Percentiles rank a stretch among this genome's conserved stretches.
These are phyloP conservation scores for Candida golubevii DNA, from an alignment of 805 yeast genomes.

Conservation along the genomic window DNA sequence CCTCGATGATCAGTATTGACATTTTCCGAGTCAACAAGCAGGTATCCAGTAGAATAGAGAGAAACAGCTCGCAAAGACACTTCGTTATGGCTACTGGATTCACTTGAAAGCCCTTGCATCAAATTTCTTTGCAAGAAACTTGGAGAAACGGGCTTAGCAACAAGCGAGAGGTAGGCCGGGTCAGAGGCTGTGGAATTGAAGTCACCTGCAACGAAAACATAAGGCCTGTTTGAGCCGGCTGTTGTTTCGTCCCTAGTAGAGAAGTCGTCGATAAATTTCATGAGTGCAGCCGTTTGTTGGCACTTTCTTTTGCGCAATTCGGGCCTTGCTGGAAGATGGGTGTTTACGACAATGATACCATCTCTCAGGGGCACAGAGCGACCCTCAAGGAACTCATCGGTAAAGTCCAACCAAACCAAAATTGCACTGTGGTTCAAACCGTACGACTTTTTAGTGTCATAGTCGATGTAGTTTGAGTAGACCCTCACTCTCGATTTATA, in stretches of 20 bases:
- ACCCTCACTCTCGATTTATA: background rate
- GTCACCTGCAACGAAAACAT: conserved; percentile 3
- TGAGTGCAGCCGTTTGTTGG: background rate
- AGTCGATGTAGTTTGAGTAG: background rate
- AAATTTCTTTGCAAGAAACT: background rate
- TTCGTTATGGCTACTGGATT: background rate
- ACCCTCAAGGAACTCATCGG: background rate
- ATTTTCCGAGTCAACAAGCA: background rate
- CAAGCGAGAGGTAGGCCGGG: conserved; percentile 2
- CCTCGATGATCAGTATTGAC: conserved; percentile 29
- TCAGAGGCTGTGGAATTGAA: conserved; percentile 1
- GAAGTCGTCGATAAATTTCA: background rate
- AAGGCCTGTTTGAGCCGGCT: background rate
- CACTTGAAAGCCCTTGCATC: too few relatives aligned
- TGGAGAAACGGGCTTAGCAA: background rate
- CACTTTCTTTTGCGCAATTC: background rate
- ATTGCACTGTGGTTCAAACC: background rate
- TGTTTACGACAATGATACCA: background rate
- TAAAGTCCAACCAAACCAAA: conserved; percentile 1
- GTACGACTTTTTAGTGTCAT: too few relatives aligned
- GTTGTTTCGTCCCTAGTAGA: background rate
- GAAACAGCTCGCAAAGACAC: conserved; percentile 2
- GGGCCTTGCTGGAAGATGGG: background rate
- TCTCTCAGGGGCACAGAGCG: background rate
- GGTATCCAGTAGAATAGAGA: conserved; percentile 2